Evolutionary conservation across 805 yeast genomes (phyloP).

Genomic region (Myxozyma vanderwaltii): DNA sequence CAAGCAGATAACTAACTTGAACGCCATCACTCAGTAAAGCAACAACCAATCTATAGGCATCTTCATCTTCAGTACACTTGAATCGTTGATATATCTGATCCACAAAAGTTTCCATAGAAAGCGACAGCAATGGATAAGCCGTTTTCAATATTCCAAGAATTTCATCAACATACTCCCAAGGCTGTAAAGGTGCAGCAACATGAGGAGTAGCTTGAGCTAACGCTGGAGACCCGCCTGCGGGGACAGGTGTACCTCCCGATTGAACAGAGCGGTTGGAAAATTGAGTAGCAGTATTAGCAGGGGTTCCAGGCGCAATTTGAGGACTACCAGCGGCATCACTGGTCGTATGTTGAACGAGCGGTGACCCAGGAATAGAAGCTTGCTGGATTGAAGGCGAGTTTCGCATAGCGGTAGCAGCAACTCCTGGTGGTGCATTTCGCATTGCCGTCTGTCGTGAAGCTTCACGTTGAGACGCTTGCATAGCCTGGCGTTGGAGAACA

Average conservation of each 20-base stretch:
- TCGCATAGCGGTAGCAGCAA: conserved; percentile 31
- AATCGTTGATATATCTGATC: conserved; percentile 94
- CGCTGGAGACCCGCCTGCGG: conserved; percentile 21
- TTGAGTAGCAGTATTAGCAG: background rate
- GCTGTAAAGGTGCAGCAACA: conserved; percentile 49
- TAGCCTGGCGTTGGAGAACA: conserved; percentile 76
- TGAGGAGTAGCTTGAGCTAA: conserved; percentile 26
- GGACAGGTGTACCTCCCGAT: background rate
- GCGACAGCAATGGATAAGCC: conserved; percentile 89
- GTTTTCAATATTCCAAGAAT: conserved; percentile 94
- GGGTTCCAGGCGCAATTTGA: conserved; percentile 12
- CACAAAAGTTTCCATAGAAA: conserved; percentile 89
- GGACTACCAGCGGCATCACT: conserved; percentile 10
- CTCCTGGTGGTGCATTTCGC: conserved; percentile 9
- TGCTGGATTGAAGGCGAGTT: conserved; percentile 28
- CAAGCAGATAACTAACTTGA: conserved; percentile 45
- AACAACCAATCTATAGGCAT: conserved; percentile 88
- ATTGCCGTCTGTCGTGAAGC: conserved; percentile 31
- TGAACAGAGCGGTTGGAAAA: background rate
- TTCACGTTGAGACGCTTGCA: conserved; percentile 49
- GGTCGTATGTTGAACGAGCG: conserved; percentile 15
- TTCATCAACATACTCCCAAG: conserved; percentile 92
- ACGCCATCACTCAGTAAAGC: conserved; percentile 93
- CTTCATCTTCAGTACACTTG: conserved; percentile 93
- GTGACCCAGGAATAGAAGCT: conserved; percentile 25